Evolutionary conservation across 2,329 filamentous ascomycete species (phyloP), one percentile per base, ranked within the genome.

Genomic region (Colletotrichum somersetense): DNA sequence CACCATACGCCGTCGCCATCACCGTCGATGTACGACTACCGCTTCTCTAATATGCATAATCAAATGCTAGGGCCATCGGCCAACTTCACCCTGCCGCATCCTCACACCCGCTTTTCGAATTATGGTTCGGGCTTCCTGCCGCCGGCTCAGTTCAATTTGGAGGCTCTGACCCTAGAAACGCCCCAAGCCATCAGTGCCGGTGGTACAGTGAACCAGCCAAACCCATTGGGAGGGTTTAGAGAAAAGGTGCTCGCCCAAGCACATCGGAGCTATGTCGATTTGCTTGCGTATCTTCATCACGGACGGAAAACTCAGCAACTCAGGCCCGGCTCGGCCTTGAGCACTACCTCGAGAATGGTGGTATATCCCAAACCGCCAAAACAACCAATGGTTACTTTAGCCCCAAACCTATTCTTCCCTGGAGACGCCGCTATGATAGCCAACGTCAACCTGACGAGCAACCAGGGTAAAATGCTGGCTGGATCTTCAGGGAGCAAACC

Each of bases 241-340:
- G 92, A 94, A 74, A 91, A 89, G 74, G 89, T 89, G 2, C 82
- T 95, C 33, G 84, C 88, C 18, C 91, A 90, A 82, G 93, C 92
- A n/a, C 91, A 95, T 78, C 86, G 87, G 75, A 88, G 91, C 42
- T 95, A 95, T 80, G 85, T 92, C 59, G 91, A 94, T 74, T 85
- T 96, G 10, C 82, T 95, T 4, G 83, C 89, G 12, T 89, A 89
- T 74, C 84, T 93, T 8, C 89, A 92, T 73, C 86, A 89, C 64
- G 85, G 84, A 26, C 90, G 89, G 69, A 90, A 85, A 76, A 80
- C 83, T 2, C 81, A 82, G 12, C 79, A 83, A 23, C 78, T 79
- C 23, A 84, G 83, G 73, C 78, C 78, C 26, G 79, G 80, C 33
- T 79, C 82, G 3, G 67, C 67, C 14, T 50, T 72, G 52, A 79